phyloP scores from a whole-genome alignment of 2,329 filamentous ascomycete species.

The Trichoderma afroharzianum region DNA sequence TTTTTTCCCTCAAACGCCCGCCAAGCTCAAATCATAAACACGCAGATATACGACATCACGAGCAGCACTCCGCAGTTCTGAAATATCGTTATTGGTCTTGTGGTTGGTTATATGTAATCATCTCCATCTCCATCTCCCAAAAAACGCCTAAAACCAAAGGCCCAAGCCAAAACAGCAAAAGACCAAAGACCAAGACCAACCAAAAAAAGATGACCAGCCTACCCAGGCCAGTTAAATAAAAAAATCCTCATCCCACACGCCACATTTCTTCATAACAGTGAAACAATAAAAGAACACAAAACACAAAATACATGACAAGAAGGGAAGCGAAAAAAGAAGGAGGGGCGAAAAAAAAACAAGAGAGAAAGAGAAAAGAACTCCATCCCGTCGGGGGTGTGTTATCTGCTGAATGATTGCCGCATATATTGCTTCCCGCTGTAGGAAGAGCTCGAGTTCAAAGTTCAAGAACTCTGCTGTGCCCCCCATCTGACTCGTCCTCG shows the following conservation, averaged over 20 bases:
- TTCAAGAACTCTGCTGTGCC: not conserved
- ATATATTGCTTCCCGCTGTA: not conserved
- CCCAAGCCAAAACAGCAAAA: not conserved
- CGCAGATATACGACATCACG: not conserved
- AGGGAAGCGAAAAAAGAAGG: conserved; percentile 1
- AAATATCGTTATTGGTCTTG: not conserved
- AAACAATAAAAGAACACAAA: conserved; percentile 12
- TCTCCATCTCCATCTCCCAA: not conserved
- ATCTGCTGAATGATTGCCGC: not conserved
- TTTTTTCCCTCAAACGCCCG: not conserved
- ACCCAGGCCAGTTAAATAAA: conserved; percentile 2
- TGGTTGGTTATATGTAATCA: not conserved
- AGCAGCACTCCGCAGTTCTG: not conserved
- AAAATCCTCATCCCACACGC: not conserved
- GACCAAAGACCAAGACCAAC: not conserved
- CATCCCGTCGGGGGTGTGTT: not conserved
- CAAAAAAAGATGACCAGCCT: not conserved
- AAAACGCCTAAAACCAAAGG: not conserved
- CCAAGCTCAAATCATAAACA: not conserved
- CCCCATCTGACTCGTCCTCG: not conserved
- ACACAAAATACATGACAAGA: conserved; percentile 5
- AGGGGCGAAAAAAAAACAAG: not conserved
- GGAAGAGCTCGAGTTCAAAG: not conserved
- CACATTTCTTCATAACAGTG: conserved; percentile 11
- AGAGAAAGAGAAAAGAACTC: conserved; percentile 1